Evolutionary conservation across 108 stramenopile genomes (phyloP), one percentile per base, ranked within the genome.

Genomic region (Pseudonitzschia multiseries): DNA sequence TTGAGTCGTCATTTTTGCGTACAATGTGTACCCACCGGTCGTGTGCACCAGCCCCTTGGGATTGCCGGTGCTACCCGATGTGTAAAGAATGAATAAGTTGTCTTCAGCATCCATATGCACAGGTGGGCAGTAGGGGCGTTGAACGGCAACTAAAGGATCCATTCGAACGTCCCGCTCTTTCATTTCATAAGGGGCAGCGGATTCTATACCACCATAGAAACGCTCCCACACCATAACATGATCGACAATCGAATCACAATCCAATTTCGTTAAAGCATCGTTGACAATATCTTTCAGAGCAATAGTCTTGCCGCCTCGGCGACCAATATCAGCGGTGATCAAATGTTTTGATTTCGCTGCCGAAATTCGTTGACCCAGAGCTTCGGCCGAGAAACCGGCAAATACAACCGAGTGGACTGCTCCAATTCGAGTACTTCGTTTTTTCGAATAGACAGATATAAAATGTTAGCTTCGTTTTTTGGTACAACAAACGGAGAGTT

Each of bases 331-430:
- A 12, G 96, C 88, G 1, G 97, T 97, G 50, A 97, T 81, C 8
- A 98, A 72, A 80, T 88, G 87, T 74, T 96, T 87, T 46, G 91
- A 92, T 4, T 86, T 70, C 54, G 89, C 87, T 26, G 97, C 96
- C 61, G 78, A 61, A 74, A 99, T 93, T 29, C 99, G 94, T 59
- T 93, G 93, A 21, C 87, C 85, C 69, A 99, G 74, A 17, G 97
- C 94, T 56, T 95, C 97, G 42, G 96, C 85, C 40, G 86, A 88
- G 75, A 98, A 99, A 8, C 99, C 99, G 27, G 99, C 99, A 74
- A 98, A 98, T 12, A 99, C 97, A 3, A 99, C 97, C 21, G 94
- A 95, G 81, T 98, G 98, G 12, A 97, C 83, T 14, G 97, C 97
- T 14, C 99, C 99, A 68, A 99, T 96, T 36, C 98, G 83, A 41